Base-by-base conservation (phyloP, 331 rosid species). In the Spiraea crenata region DNA sequence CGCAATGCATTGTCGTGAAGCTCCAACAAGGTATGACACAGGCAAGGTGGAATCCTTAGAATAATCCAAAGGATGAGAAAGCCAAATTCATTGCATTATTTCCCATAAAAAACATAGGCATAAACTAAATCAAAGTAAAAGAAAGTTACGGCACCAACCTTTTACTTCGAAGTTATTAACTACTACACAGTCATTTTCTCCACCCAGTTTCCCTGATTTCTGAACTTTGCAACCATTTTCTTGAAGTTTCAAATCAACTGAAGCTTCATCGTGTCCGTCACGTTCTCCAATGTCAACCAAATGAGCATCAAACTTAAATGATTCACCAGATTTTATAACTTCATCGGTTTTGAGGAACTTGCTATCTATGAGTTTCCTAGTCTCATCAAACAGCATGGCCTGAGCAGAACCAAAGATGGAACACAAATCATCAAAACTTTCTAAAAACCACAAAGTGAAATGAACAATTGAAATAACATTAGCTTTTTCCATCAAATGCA, bases 221-320 rank as follows among this genome's bases (percentile, higher is more conserved):
- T 73, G 78, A 60, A 71, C 72, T 61, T 67, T 14, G 52, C 70
- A 72, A 70, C 52, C 58, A 31, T 66, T 79, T 76, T 63, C 49
- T 39, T 20, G 80, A 79, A 57, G 73, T 67, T 72, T 78, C 73
- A 78, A 67, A 78, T 77, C 79, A 19, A 7, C 47, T 49, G 5
- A 8, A 48, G 79, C 78, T 70, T 74, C 70, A 52, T 69, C 57
- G 69, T 75, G 77, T 55, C 57, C 84, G 58, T 79, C 85, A 60
- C 49, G 72, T 76, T 86, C 89, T 63, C 87, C 86, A 45, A 86
- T 77, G 54, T 91, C 91, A 82, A 91, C 75, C 88, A 91, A 83
- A 85, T 91, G 80, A 67, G 85, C 74, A 77, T 73, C 86, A 71
- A 88, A 86, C 65, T 77, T 34, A 57, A 88, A 76, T 42, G 86